phyloP scores from a whole-genome alignment of 2,329 filamentous ascomycete species.

The Aspergillus sp. region DNA sequence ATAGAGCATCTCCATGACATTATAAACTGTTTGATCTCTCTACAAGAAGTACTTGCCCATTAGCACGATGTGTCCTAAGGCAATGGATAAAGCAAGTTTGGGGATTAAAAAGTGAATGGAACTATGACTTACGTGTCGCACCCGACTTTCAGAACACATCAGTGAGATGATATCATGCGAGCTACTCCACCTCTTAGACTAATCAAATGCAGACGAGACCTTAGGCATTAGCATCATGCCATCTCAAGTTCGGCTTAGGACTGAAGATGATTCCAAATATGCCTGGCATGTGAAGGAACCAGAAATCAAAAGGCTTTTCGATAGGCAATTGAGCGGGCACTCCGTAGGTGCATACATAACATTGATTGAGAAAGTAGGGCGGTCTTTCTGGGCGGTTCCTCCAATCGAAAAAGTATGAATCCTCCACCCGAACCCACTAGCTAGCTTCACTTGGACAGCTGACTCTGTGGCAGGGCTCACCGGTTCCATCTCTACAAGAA shows the following conservation, averaged over 20 bases:
- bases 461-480: too few species aligned
- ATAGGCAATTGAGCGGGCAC: slow-evolving; percentile 8
- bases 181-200: not conserved
- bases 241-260: slow-evolving; percentile 6
- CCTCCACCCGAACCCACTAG: too few species aligned
- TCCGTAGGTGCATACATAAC: slow-evolving; percentile 22
- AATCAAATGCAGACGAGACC: slow-evolving; percentile 4
- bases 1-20: too few species aligned
- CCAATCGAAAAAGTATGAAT: too few species aligned
- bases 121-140: not conserved
- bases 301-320: slow-evolving; percentile 4
- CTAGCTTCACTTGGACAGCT: too few species aligned
- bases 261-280: slow-evolving; percentile 5
- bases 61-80: too few species aligned
- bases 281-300: slow-evolving; percentile 7
- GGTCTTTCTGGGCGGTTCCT: too few species aligned
- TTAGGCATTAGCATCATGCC: slow-evolving; percentile 6
- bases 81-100: too few species aligned
- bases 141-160: slow-evolving; percentile 3
- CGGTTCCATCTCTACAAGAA: too few species aligned
- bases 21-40: too few species aligned
- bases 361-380: too few species aligned
- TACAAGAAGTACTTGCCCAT: too few species aligned
- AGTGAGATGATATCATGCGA: slow-evolving; percentile 1
- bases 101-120: slow-evolving; percentile 5